These are phyloP conservation scores for Vaccinium corymbosum DNA, from an alignment of 148 eudicot genomes.

Conservation along the genomic window DNA sequence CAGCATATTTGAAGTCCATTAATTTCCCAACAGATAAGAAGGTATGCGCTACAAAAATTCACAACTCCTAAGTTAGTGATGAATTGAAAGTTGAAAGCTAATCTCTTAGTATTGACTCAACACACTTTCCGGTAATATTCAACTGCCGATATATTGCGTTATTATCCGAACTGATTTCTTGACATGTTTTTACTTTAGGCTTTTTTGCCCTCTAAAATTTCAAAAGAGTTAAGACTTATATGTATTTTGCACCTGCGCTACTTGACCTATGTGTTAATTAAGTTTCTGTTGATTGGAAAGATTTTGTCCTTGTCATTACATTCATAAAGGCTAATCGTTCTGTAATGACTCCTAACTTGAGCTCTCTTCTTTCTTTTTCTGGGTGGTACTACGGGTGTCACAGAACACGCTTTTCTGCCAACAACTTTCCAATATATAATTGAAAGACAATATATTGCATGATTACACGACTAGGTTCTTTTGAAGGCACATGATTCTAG, in stretches of 20 bases:
- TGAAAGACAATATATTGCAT: neutral
- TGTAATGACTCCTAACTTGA: neutral
- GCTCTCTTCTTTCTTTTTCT: no score
- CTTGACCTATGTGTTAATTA: neutral
- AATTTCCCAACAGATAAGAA: slow-evolving; percentile 90
- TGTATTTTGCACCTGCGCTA: neutral
- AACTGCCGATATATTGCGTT: neutral
- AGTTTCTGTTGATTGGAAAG: neutral
- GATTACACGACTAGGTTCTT: neutral
- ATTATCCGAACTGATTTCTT: neutral
- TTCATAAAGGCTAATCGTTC: neutral
- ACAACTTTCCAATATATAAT: neutral
- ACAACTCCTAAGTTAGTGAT: neutral
- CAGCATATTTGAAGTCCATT: slow-evolving; percentile 87
- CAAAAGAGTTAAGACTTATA: neutral
- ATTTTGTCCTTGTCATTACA: neutral
- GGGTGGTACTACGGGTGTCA: neutral
- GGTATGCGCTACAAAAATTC: slow-evolving; percentile 33
- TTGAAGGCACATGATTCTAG: neutral
- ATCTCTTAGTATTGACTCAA: neutral
- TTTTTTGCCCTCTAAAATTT: neutral
- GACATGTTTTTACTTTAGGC: neutral
- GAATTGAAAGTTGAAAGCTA: neutral
- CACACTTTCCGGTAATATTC: no score
- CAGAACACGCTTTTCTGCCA: neutral